Base-by-base conservation (phyloP, 495 filamentous ascomycete genomes). In the Pyrenopolyporus hunteri region DNA sequence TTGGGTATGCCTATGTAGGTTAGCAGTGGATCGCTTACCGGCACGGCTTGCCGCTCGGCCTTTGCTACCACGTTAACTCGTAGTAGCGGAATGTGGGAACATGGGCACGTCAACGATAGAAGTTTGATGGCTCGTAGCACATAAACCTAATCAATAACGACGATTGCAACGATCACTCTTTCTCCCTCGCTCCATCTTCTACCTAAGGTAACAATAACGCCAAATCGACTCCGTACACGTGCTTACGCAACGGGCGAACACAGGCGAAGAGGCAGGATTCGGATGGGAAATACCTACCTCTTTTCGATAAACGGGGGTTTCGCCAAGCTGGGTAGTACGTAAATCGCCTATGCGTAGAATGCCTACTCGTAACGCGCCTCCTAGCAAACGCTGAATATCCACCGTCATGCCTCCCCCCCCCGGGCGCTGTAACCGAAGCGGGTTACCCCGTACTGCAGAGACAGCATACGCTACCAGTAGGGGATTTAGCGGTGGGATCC, bases 41-140 rank as follows among this genome's bases (percentile, higher is more conserved):
- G 62, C 37, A 59, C 56, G 56, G 43, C 50, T 50, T 65, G 50
- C 62, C 62, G 62, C 56, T 55, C 47, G 44, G 32, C 32, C 56
- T 44, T 29, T 46, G 43, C 26, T 31, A 46, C 43, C 25, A 46
- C 11, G 13, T 14, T 25, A 16, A 46, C 13, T 46, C 25, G 8
- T 17, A 14, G 25, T 46, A 46, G 26, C 17, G 14, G 26, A 25
- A 52, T 57, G 51, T 44, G 13, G 14, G 25, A 16, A 4, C 8
- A 20, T 42, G 37, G 37, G 37, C 20, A 42, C 19, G 23, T 42
- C 37, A 8, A 23, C 13, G 23, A 6, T 23, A 20, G 23, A 42
- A 23, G 37, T 42, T 29, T 14, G 43, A 29, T 29, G n/a, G 43
- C 14, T 9, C 23, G 13, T 14, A 29, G 42, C 26, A 46, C 7